Evolutionary conservation across 768 basidiomycete species (phyloP), one percentile per base, ranked within the genome.

Genomic region (Cystofilobasidium macerans): DNA sequence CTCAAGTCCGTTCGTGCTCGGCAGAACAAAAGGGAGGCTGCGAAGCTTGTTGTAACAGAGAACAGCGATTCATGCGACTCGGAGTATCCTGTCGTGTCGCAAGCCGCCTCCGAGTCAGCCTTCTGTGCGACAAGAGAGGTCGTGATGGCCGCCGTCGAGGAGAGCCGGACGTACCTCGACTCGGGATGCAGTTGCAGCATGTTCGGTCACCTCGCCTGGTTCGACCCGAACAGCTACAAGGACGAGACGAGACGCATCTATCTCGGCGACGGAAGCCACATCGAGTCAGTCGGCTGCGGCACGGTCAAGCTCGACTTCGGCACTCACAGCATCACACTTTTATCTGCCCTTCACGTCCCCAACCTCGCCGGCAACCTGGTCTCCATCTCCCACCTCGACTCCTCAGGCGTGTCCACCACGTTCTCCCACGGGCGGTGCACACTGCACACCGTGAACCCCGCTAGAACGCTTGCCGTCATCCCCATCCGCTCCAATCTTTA

Each of bases 241-340:
- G 3, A 3, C 7, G 48, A 53, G 24, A 6, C 3, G 11, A 6
- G 30, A 6, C 6, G 30, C 8, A 53, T 53, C 24, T 53, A 8
- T 6, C 48, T 53, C 24, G 48, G 48, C 18, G 48, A 53, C 48
- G 48, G 48, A 26, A 20, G 48, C 24, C 18, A 8, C 48, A 53
- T 53, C 48, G 48, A 26, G 48, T 53, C 48, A 53, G 48, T 32
- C 24, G 48, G 48, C 26, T 8, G 48, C 48, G 48, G 48, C 48
- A 53, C 48, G 48, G 48, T 53, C 24, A 18, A 26, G 18, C 24
- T 53, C 11, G 6, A 53, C n/a, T n/a, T n/a, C n/a, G n/a, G n/a
- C n/a, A n/a, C n/a, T n/a, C 8, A 26, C 48, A 6, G 48, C 8
- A 26, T 26, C 48, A 18, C 48, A 32, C 48, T 18, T 11, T 32